These are phyloP conservation scores for Tulasnella sp. DNA, from an alignment of 768 basidiomycete species.

Conservation along the genomic window DNA sequence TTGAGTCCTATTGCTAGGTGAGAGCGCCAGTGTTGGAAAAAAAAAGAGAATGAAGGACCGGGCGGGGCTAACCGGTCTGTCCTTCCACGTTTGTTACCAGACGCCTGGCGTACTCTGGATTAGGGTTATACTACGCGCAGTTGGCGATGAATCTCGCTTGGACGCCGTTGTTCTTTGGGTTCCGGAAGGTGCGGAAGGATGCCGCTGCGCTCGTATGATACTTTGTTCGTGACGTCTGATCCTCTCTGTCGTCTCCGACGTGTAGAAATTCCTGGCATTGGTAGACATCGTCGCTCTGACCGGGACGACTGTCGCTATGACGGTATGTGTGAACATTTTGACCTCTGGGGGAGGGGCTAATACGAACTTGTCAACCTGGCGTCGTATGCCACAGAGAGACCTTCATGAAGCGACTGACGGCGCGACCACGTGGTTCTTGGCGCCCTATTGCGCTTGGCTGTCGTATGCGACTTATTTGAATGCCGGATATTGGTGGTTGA, in stretches of 20 bases:
- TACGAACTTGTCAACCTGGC: neutral
- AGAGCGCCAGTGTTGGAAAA: too few relatives aligned
- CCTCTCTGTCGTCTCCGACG: neutral
- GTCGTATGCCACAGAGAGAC: slow-evolving; percentile 35
- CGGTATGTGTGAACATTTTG: slow-evolving; percentile 41
- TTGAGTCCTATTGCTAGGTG: slow-evolving; percentile 39
- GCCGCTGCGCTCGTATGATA: neutral
- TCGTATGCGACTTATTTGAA: slow-evolving; percentile 61
- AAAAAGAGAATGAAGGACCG: neutral
- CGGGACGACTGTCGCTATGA: slow-evolving; percentile 51
- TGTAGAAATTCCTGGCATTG: slow-evolving; percentile 48
- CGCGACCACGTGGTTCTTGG: slow-evolving; percentile 41
- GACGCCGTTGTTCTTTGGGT: slow-evolving; percentile 58
- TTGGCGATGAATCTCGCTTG: slow-evolving; percentile 51
- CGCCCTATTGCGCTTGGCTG: slow-evolving; percentile 62
- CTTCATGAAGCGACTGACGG: slow-evolving; percentile 42
- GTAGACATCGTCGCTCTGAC: slow-evolving; percentile 48
- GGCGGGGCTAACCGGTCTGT: neutral
- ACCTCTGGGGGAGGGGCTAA: too few relatives aligned
- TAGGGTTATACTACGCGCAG: slow-evolving; percentile 55
- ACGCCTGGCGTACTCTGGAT: slow-evolving; percentile 38
- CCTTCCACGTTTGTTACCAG: slow-evolving; percentile 27
- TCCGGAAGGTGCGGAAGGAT: slow-evolving; percentile 34
- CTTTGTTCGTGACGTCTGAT: neutral
- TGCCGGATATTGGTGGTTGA: slow-evolving; percentile 52